Evolutionary conservation across 257 asterid species (phyloP), one percentile per base, ranked within the genome.

Genomic region (Forsythia viridissima): DNA sequence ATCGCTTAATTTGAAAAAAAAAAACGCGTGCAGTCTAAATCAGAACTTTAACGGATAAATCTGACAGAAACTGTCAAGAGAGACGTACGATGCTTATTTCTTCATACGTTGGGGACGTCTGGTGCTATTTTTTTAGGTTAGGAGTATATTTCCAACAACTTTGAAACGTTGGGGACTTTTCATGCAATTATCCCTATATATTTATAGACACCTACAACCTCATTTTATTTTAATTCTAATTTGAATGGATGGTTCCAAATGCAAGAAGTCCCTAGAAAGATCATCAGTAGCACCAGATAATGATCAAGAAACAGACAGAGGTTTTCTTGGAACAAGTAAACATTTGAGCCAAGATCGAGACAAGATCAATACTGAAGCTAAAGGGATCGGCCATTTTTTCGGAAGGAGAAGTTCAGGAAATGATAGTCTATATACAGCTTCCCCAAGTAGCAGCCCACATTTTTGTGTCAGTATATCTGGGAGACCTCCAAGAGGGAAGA

Each of bases 401-500:
- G 9, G 30, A 12, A 20, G 11, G 12, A 59, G 12, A n/a, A 18
- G 10, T 57, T 57, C 24, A 57, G 66, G 5, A 0, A 51, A 15
- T 18, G 34, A 57, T 57, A 57, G 66, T 57, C 11, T 20, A 57
- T 18, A n/a, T 20, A 59, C 67, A 59, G 36, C 67, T 15, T 59
- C 36, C 30, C 67, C 36, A 20, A 59, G 67, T 18, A 59, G 34
- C 12, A 59, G 11, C 9, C 30, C 67, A 48, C 1, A 30, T 51
- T 51, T 21, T 59, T 59, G 67, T 8, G 36, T 70, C 9, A 80
- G 63, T 48, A 57, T 74, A n/a, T n/a, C 74, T 20, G 73, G 80
- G 72, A 30, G 77, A 24, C 76, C 87, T 5, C 84, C 83, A 0
- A 21, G 79, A 13, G 86, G 78, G 65, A 87, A 79, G 78, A 83